Conservation (phyloP, 140 eudicot genomes). For the Artemisia princeps region DNA sequence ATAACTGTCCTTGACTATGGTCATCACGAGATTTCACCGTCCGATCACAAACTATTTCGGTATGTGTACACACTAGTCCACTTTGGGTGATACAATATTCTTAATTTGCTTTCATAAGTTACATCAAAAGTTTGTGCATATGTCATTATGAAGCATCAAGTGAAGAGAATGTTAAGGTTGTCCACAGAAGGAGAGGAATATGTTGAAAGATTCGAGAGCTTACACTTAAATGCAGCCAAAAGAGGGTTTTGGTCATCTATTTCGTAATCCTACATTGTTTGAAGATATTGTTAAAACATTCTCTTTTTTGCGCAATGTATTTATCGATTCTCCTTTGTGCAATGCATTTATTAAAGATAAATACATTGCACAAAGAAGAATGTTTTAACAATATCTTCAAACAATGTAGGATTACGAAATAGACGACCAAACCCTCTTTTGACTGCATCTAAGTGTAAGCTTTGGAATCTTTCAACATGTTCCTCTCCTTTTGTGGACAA, state of each 20-base stretch:
- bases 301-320: not conserved
- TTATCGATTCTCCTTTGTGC: too few relatives aligned
- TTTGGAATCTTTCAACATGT: slow-evolving; percentile 27
- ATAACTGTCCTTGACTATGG: not conserved
- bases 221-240: slow-evolving; percentile 24
- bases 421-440: slow-evolving; percentile 35
- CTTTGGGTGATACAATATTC: not conserved
- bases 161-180: slow-evolving; percentile 41
- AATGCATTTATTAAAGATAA: too few relatives aligned
- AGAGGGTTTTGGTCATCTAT: slow-evolving; percentile 36
- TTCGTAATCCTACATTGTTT: slow-evolving; percentile 46
- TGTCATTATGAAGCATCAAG: slow-evolving; percentile 26
- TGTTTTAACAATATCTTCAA: slow-evolving; percentile 43
- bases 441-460: slow-evolving; percentile 22
- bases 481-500: slow-evolving; percentile 32
- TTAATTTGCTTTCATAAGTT: not conserved
- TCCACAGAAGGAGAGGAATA: slow-evolving; percentile 27
- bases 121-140: not conserved
- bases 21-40: not conserved
- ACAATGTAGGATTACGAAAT: slow-evolving; percentile 44
- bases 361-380: too few relatives aligned
- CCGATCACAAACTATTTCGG: slow-evolving; percentile 13
- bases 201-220: slow-evolving; percentile 19
- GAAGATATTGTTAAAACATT: slow-evolving; percentile 15
- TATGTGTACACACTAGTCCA: not conserved